These are phyloP conservation scores for Kwoniella europaea DNA, from an alignment of 768 basidiomycete species.

Conservation along the genomic window DNA sequence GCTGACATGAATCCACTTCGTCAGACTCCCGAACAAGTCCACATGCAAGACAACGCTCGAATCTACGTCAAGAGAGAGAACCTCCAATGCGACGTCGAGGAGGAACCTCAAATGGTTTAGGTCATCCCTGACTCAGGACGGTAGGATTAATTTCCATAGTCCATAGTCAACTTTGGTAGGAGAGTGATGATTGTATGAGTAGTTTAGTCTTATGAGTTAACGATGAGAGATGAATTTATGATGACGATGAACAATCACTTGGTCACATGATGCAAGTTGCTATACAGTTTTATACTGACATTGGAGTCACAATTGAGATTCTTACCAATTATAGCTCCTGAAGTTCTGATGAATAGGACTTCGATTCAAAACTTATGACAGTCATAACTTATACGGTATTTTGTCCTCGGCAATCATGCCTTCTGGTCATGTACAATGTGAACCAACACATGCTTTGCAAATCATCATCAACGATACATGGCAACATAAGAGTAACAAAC, in stretches of 20 bases:
- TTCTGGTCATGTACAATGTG: no score
- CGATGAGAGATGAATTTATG: conserved; percentile 7
- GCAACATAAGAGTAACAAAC: background rate
- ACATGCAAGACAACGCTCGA: conserved; percentile 21
- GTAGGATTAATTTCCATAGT: conserved; percentile 10
- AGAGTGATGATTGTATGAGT: background rate
- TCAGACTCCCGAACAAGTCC: conserved; percentile 23
- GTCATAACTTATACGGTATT: no score
- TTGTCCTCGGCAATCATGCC: no score
- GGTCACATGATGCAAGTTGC: background rate
- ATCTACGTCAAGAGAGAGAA: conserved; percentile 24
- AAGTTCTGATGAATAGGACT: no score
- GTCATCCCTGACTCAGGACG: conserved; percentile 6
- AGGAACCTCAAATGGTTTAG: conserved; percentile 16
- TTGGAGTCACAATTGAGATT: no score
- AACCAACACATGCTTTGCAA: no score
- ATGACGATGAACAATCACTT: conserved; percentile 2
- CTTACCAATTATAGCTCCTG: no score
- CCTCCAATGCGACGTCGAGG: conserved; percentile 15
- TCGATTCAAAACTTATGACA: no score
- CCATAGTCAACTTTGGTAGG: conserved; percentile 7
- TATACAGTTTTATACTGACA: background rate
- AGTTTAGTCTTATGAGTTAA: conserved; percentile 5
- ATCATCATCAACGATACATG: background rate
- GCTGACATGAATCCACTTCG: background rate